These are phyloP conservation scores for Trichoderma gracile DNA, from an alignment of 2,329 filamentous ascomycete genomes.

Conservation along the genomic window DNA sequence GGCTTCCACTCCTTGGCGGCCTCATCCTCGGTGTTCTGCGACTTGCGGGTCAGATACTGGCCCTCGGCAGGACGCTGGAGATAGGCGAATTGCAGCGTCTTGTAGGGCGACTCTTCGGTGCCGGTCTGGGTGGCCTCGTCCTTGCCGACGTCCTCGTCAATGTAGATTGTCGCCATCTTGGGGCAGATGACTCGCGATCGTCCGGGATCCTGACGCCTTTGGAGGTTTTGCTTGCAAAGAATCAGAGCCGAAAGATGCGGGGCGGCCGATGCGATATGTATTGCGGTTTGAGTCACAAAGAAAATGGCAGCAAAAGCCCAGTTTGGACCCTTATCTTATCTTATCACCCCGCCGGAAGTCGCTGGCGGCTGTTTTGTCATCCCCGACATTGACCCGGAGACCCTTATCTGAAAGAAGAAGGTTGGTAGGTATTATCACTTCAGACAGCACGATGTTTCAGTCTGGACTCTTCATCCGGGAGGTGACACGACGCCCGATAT, in stretches of 20 bases:
- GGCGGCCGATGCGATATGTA: conserved; percentile 14
- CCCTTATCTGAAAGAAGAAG: conserved; percentile 7
- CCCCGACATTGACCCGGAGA: conserved; percentile 17
- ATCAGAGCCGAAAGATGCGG: conserved; percentile 1
- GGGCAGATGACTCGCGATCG: neutral
- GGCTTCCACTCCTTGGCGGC: conserved; percentile 38
- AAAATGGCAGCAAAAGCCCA: conserved; percentile 3
- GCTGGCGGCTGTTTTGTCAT: conserved; percentile 5
- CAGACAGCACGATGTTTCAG: neutral
- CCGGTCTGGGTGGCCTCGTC: conserved; percentile 70
- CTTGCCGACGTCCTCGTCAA: conserved; percentile 76
- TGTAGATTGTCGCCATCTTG: conserved; percentile 40
- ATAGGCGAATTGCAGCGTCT: conserved; percentile 76
- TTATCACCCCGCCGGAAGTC: conserved; percentile 26
- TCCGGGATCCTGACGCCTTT: neutral
- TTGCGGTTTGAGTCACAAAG: conserved; percentile 24
- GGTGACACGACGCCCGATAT: neutral
- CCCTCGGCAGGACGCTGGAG: conserved; percentile 45
- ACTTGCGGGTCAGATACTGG: conserved; percentile 45
- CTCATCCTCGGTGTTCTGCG: conserved; percentile 52
- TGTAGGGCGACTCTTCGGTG: conserved; percentile 73
- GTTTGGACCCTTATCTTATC: conserved; percentile 24
- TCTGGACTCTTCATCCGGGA: conserved; percentile 1
- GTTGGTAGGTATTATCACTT: neutral
- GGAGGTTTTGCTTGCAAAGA: conserved; percentile 2